These are phyloP conservation scores for Waltergamsia citrina DNA, from an alignment of 2,329 filamentous ascomycete species.

Conservation along the genomic window DNA sequence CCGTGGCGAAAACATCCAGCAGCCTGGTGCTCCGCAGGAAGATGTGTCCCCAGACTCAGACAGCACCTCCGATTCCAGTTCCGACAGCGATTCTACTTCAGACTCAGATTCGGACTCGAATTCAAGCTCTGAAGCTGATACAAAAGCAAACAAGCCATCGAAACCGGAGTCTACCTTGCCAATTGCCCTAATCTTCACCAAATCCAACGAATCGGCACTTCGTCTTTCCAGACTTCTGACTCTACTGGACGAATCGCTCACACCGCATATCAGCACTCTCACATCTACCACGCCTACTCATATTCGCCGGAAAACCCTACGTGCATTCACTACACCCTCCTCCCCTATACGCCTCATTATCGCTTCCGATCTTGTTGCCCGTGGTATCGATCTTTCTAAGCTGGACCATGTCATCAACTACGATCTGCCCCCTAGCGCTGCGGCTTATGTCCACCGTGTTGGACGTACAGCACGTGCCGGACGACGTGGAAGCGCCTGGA, in stretches of 20 bases:
- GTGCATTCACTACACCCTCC: conserved; percentile 58
- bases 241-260: conserved; percentile 52
- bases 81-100: conserved; percentile 18
- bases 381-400: conserved; percentile 74
- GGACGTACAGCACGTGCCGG: conserved; percentile 84
- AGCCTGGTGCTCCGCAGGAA: conserved; percentile 7
- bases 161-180: conserved; percentile 18
- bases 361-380: conserved; percentile 86
- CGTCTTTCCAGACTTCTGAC: conserved; percentile 73
- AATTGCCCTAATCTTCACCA: conserved; percentile 73
- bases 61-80: conserved; percentile 12
- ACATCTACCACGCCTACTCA: conserved; percentile 72
- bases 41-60: conserved; percentile 15
- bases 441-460: conserved; percentile 83
- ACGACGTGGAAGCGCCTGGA: conserved; percentile 71
- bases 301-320: conserved; percentile 56
- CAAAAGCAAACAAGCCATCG: conserved; percentile 12
- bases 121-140: conserved; percentile 19
- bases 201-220: conserved; percentile 80
- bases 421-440: conserved; percentile 73
- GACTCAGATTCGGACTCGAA: conserved; percentile 19
- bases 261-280: conserved; percentile 54
- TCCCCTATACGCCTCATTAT: conserved; percentile 65
- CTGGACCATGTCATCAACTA: conserved; percentile 89
- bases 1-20: conserved; percentile 7